Evolutionary conservation across 768 basidiomycete species (phyloP), one percentile per base, ranked within the genome.

Genomic region (Phanerochaete sordida): DNA sequence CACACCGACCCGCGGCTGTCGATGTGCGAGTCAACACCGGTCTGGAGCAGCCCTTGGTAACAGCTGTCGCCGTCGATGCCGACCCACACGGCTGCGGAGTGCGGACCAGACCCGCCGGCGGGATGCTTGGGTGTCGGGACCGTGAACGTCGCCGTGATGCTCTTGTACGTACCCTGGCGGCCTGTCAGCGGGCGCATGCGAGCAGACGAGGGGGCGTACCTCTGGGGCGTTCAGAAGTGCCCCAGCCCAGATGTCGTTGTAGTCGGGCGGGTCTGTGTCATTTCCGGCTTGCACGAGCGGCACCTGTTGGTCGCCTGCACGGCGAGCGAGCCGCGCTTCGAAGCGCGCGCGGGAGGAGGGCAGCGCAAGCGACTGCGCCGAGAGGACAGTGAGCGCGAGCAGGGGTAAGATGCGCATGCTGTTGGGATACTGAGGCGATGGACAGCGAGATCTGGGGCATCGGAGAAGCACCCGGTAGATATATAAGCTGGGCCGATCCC

Each of bases 11-110:
- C n/a, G 31, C 60, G 58, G 53, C 56, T 48, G 26, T 39, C 23
- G 49, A 70, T 47, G 35, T 60, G 71, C 62, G 73, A 68, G 59
- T 72, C 72, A 43, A 70, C 62, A 9, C 73, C 72, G 12, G 73
- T 72, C 57, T 73, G 73, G 48, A 73, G 64, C 50, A 74, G 70
- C 12, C 70, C 69, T 13, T 57, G 60, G 0, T 60, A 61, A 48
- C 70, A 71, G 23, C 69, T 67, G 60, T 69, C 67, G 33, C 73
- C 73, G 63, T 72, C 72, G 46, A 73, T 70, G 9, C 72, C 71
- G 46, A 74, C 70, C 71, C 71, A 74, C 19, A 68, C 68, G 28
- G 70, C 67, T 0, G 70, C 69, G 16, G 71, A 56, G 59, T 66
- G 61, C 30, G 43, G 47, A 19, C 56, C 31, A 28, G n/a, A n/a